Base-by-base conservation (phyloP, 2,329 filamentous ascomycete species). In the Paramyrothecium sp. region DNA sequence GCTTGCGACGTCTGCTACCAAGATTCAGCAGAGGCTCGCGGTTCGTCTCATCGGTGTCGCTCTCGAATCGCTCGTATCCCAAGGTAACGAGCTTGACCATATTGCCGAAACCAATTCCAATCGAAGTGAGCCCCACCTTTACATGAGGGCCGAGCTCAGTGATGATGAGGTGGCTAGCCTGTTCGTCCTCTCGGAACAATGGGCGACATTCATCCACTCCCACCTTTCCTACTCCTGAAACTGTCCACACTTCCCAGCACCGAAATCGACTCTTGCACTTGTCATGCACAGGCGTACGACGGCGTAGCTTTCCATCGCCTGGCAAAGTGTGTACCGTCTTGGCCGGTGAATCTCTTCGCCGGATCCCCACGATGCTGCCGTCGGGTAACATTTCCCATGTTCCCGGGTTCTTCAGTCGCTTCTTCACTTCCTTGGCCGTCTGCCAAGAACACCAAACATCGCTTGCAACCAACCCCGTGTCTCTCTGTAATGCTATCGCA, bases 91-190 rank as follows among this genome's bases (percentile, higher is more conserved):
- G 75, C 72, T 92, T 92, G 65, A 92, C 79, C 1, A 85, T 79
- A 62, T 92, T 90, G 13, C 89, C 90, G 58, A 92, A 85, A 0
- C 83, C 88, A 30, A 93, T 81, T 0, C 85, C 90, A 3, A 91
- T 79, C 53, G 87, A 89, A 50, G 81, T 79, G 51, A 82, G 80
- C 13, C 89, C 89, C 1, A 91, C 74, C 54, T 77, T 77, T 2
- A 79, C 78, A 56, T 89, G 83, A 0, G 89, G 89, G 0, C 90
- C 90, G 1, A 89, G 75, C 50, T 80, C 80, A 2, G 83, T 83
- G 21, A 91, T 85, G 51, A 91, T 84, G 4, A 93, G 76, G 56
- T 85, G 79, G 2, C 81, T 77, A 3, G 76, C 73, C 47, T 74
- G 67, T 44, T 76, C 74, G 5, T 72, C 69, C 11, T 76, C 70